Evolutionary conservation across 805 yeast genomes (phyloP), one percentile per base, ranked within the genome.

Genomic region (Candida alai): DNA sequence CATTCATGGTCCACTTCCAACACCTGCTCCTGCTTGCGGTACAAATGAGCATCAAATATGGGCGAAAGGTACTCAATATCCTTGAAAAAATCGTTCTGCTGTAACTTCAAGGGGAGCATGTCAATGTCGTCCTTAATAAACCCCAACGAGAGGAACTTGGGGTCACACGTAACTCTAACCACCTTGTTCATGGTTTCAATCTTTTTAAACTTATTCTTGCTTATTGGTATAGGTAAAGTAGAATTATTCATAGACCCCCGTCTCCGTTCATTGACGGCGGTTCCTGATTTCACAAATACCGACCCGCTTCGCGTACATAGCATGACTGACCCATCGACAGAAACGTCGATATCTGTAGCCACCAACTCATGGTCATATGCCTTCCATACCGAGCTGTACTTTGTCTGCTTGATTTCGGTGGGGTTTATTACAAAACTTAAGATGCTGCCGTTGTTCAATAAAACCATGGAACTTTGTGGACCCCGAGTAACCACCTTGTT

Each of bases 291-390:
- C 43, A 65, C 62, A 44, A 73, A 86, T 0, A 75, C 84, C 15
- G 80, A 71, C 0, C 96, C 96, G 31, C 78, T 76, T 14, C 64
- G 54, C 0, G 93, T 81, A 42, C 83, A 74, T 1, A 89, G 52
- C 1, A 88, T 62, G 2, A 85, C 54, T 0, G 84, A 76, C 0
- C 94, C 94, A 47, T 80, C 84, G 12, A 58, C 62, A 2, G 83
- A 73, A 28, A 80, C 68, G 47, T 80, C 90, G 20, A 84, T 71
- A 56, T 86, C 95, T 4, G 60, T 62, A 30, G 76, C 86, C 36
- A 62, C 65, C 68, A 76, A 59, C 44, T 75, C 79, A 8, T 57
- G 52, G 32, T 74, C 74, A 36, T 74, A 66, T 1, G 89, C 84
- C 20, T 59, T 68, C 90, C 93, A 84, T n/a, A 73, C 58, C 1